Evolutionary conservation across 257 asterid genomes (phyloP), one percentile per base, ranked within the genome.

Genomic region (Schizonepeta tenuifolia): DNA sequence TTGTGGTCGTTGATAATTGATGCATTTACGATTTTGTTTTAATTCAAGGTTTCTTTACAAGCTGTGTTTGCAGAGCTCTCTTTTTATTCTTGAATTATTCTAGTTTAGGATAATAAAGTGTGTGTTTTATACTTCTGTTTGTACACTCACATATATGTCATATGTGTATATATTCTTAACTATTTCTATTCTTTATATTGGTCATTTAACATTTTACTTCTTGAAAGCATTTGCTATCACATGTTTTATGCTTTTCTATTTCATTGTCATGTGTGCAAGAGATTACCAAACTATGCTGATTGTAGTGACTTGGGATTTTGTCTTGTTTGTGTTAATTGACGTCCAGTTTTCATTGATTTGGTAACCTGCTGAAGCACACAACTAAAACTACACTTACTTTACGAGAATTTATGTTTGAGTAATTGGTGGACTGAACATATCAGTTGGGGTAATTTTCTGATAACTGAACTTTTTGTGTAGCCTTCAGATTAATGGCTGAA

Each of bases 281-380:
- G 20, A 10, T 44, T 53, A 74, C 46, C 58, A 22, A 44, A 26
- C 28, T 14, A 53, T 20, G 60, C 11, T 6, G 51, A 59, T 69
- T 54, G 33, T 61, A 7, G 40, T 26, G 7, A 57, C 50, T 36
- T 67, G 51, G 40, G 66, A 14, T 66, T n/a, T 38, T 64, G 40
- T 69, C 70, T 62, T 53, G 67, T 53, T 61, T 47, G 58, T 71
- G 60, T 75, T 41, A 53, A 26, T 40, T 26, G 31, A 59, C 44
- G 21, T 69, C 35, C 58, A 51, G 65, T 76, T 76, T 74, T 59
- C 11, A 57, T 36, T 64, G 75, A 71, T 78, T 56, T 67, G 38
- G 51, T 65, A 72, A 77, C 35, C 26, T 22, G 38, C 61, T 44
- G 44, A 50, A 65, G 55, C 50, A 15, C 60, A 40, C 17, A 18